Evolutionary conservation across 2,329 filamentous ascomycete species (phyloP).

Genomic region (Penicillium paneum): DNA sequence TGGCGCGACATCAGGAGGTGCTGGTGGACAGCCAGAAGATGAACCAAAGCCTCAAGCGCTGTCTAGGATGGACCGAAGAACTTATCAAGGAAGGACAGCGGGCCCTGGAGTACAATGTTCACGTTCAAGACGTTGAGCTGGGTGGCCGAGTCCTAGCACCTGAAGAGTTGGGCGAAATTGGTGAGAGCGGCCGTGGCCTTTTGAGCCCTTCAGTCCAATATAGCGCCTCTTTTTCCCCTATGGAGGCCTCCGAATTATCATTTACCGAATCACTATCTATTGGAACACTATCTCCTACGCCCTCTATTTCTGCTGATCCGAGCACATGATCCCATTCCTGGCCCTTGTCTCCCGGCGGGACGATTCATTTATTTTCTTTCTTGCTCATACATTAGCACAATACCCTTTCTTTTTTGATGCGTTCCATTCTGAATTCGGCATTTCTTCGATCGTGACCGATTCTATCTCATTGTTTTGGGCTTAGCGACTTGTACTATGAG

Average conservation of each 20-base stretch:
- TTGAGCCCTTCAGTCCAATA: conserved; percentile 31
- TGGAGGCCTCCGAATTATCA: conserved; percentile 4
- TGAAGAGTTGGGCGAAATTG: conserved; percentile 56
- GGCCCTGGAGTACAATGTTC: conserved; percentile 78
- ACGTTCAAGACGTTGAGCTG: conserved; percentile 73
- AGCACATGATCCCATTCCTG: conserved; percentile 8
- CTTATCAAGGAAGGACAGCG: conserved; percentile 85
- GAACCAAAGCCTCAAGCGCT: conserved; percentile 89
- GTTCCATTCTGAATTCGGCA: conserved; percentile 9
- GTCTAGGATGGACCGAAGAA: conserved; percentile 83
- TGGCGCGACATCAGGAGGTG: conserved; percentile 83
- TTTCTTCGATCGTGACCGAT: conserved; percentile 8
- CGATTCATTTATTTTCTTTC: conserved; percentile 10
- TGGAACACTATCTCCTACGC: neutral
- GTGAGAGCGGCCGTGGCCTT: conserved; percentile 32
- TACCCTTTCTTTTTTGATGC: conserved; percentile 18
- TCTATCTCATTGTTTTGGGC: conserved; percentile 2
- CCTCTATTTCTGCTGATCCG: neutral
- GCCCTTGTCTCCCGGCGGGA: conserved; percentile 25
- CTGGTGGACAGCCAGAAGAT: conserved; percentile 89
- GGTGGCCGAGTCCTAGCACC: conserved; percentile 73
- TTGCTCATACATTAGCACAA: conserved; percentile 17
- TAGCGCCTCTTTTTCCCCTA: conserved; percentile 5
- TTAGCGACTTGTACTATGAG: conserved; percentile 6
- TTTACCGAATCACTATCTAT: conserved; percentile 2